Evolutionary conservation across 768 basidiomycete species (phyloP).

Genomic region (Macrolepiota dolichaula): DNA sequence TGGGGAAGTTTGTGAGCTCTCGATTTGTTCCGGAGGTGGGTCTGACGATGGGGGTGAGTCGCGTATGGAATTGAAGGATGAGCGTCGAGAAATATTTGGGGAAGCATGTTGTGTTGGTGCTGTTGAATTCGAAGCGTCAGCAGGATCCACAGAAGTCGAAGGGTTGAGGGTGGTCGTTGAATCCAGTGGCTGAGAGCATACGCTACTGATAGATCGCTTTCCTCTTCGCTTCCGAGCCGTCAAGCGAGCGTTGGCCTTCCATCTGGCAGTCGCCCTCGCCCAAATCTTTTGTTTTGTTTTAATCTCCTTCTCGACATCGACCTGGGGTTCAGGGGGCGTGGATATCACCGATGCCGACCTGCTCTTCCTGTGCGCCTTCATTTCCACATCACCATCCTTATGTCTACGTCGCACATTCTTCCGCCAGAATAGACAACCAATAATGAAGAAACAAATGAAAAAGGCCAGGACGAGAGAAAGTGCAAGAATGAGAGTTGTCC

Average conservation of each 20-base stretch:
- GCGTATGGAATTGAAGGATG: constrained; percentile 25
- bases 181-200: constrained; percentile 22
- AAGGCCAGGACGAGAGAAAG: constrained; percentile 63
- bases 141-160: constrained; percentile 9
- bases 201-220: constrained; percentile 26
- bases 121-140: constrained; percentile 11
- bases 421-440: constrained; percentile 61
- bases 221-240: constrained; percentile 59
- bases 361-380: constrained; percentile 31
- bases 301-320: constrained; percentile 37
- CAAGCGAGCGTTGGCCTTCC: constrained; percentile 61
- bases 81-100: constrained; percentile 23
- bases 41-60: neutral
- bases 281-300: constrained; percentile 56
- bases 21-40: neutral
- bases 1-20: neutral
- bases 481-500: constrained; percentile 48
- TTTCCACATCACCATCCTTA: constrained; percentile 49
- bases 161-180: constrained; percentile 23
- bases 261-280: constrained; percentile 63
- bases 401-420: constrained; percentile 32
- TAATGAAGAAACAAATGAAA: constrained; percentile 57
- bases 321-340: neutral
- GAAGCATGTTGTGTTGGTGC: constrained; percentile 18
- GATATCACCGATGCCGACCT: constrained; percentile 19